phyloP scores from a whole-genome alignment of 2,329 filamentous ascomycete species.

The Clarireedia hainanense region DNA sequence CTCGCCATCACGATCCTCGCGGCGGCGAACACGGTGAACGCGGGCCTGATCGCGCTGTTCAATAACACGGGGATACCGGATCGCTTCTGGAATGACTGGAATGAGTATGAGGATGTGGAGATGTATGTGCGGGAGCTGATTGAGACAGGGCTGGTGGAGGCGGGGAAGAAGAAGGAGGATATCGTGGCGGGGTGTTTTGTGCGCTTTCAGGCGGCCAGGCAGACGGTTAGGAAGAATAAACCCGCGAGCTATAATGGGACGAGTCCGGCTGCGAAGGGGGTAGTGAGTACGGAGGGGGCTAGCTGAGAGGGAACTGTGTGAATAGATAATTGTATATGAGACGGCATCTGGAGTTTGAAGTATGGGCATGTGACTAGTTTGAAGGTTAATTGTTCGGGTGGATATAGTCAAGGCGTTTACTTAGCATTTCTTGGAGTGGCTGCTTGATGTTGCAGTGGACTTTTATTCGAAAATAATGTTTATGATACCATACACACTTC shows the following conservation, averaged over 20 bases:
- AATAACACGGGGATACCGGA: constrained; percentile 19
- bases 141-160: constrained; percentile 10
- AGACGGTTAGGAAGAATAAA: constrained; percentile 11
- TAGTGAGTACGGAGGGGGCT: neutral
- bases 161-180: constrained; percentile 6
- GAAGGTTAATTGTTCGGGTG: neutral
- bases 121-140: constrained; percentile 12
- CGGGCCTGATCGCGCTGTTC: constrained; percentile 15
- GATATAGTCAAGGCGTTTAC: neutral
- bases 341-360: neutral
- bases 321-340: too few relatives aligned
- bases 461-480: neutral
- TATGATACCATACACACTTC: neutral
- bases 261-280: neutral
- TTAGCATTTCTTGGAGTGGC: neutral
- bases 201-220: constrained; percentile 9
- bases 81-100: constrained; percentile 16
- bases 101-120: constrained; percentile 18
- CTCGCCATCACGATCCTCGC: constrained; percentile 19
- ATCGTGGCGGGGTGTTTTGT: constrained; percentile 11
- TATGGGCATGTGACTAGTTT: neutral
- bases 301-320: neutral
- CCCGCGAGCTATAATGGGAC: constrained; percentile 7
- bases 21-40: constrained; percentile 18
- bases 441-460: neutral